Base-by-base conservation (phyloP, 257 asterid genomes). In the Verbena officinalis region DNA sequence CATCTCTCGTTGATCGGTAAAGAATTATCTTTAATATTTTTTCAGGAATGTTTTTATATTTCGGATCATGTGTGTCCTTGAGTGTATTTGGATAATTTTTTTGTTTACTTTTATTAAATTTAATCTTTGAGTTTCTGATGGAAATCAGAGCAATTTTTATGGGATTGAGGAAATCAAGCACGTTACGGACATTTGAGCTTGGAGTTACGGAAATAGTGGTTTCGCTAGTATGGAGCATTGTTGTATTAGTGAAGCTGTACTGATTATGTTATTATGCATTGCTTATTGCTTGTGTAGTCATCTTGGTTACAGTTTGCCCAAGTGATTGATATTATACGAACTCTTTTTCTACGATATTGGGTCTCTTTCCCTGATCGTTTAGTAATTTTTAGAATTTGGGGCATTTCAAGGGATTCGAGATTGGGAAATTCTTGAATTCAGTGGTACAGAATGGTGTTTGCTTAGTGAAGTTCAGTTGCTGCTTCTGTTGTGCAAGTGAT, bases 1-100 rank as follows among this genome's bases (percentile, higher is more conserved):
- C 48, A 13, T 67, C 59, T 22, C 65, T 50, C 21, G 68, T 54
- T 66, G 39, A 66, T 75, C 49, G 84, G 84, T 75, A 79, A 65
- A 4, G 1, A 15, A 11, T 16, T 4, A 3, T 33, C 34, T 65
- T 58, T 63, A 16, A 23, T 34, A 1, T 52, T 49, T 33, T 4
- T 30, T 21, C 40, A 22, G 22, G 45, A 19, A 7, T 34, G 4
- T 15, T 21, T 38, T 5, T 46, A 4, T 46, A 20, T 15, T 38
- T 27, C 11, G 10, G 14, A 5, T 66, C 45, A 9, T 34, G 15
- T 59, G 19, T 9, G 23, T 27, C 9, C 31, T 38, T 24, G 33
- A 44, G 38, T 24, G 56, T 23, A 16, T 51, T 76, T 67, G 30
- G 39, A 39, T 48, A 8, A 1, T 36, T 36, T 36, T 36, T 36